Percentiles rank a stretch among this genome's conserved stretches.
These are phyloP conservation scores for Phyllosticta citriasiana DNA, from an alignment of 2,329 filamentous ascomycete genomes.

Conservation along the genomic window DNA sequence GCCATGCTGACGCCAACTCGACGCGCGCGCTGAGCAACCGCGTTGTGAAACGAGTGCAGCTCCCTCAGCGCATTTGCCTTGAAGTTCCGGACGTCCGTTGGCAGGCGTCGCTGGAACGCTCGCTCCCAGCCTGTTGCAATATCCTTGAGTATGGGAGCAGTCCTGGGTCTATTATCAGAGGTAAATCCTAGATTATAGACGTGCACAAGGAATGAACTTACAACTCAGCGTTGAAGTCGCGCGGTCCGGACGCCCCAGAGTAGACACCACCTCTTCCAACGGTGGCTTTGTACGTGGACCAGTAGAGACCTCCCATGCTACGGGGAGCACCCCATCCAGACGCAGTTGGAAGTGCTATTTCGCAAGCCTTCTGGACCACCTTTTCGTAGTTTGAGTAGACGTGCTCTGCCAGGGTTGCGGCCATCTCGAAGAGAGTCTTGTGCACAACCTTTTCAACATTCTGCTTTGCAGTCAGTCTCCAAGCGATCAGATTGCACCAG, in stretches of 20 bases:
- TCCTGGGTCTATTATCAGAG: conserved; percentile 13
- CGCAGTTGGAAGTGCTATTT: conserved; percentile 25
- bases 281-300: conserved; percentile 47
- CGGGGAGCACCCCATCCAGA: conserved; percentile 28
- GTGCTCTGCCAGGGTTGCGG: conserved; percentile 32
- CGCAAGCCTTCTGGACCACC: conserved; percentile 30
- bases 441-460: conserved; percentile 32
- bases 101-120: conserved; percentile 34
- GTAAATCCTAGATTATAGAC: neutral
- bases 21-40: conserved; percentile 30
- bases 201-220: conserved; percentile 6
- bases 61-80: conserved; percentile 21
- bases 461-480: conserved; percentile 7
- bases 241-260: conserved; percentile 26
- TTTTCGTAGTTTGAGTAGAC: conserved; percentile 37
- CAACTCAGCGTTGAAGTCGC: conserved; percentile 34
- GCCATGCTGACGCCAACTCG: conserved; percentile 31
- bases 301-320: conserved; percentile 38
- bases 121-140: conserved; percentile 36
- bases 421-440: conserved; percentile 30
- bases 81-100: conserved; percentile 30
- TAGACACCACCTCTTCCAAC: conserved; percentile 42
- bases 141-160: conserved; percentile 29
- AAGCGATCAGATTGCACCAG: neutral
- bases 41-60: conserved; percentile 33